Evolutionary conservation across 768 basidiomycete species (phyloP).

Genomic region (Chalciporus chontae): DNA sequence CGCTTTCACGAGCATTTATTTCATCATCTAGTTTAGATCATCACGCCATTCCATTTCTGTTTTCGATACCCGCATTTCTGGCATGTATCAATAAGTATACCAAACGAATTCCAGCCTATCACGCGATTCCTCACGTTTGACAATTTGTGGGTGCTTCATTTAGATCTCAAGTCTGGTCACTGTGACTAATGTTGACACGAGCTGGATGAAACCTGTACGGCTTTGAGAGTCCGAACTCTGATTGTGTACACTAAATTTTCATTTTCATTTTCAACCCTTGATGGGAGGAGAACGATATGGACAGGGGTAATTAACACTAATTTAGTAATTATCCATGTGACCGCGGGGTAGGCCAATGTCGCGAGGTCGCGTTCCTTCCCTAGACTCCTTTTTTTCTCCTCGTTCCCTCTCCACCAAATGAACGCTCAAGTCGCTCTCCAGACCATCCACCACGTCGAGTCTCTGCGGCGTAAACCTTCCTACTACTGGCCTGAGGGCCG

Average conservation of each 20-base stretch:
- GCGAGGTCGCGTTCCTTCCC: constrained; percentile 5
- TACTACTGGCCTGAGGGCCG: constrained; percentile 25
- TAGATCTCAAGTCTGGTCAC: too few relatives aligned
- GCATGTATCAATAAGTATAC: constrained; percentile 26
- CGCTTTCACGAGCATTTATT: constrained; percentile 18
- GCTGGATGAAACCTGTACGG: too few relatives aligned
- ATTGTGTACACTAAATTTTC: too few relatives aligned
- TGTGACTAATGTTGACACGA: too few relatives aligned
- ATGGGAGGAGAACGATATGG: too few relatives aligned
- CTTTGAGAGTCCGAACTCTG: too few relatives aligned
- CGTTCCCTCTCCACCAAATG: constrained; percentile 1
- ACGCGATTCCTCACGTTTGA: too few relatives aligned
- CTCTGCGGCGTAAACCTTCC: constrained; percentile 19
- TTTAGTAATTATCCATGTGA: constrained; percentile 17
- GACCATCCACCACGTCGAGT: constrained; percentile 27
- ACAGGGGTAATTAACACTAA: constrained; percentile 1
- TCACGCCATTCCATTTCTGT: constrained; percentile 13
- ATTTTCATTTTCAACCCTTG: too few relatives aligned
- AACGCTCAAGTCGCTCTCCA: constrained; percentile 3
- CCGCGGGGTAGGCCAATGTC: not conserved
- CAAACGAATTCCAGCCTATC: constrained; percentile 1
- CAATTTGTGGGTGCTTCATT: too few relatives aligned
- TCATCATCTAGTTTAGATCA: constrained; percentile 28
- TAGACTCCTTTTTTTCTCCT: constrained; percentile 3
- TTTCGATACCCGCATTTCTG: constrained; percentile 26